Evolutionary conservation across 2,329 filamentous ascomycete genomes (phyloP).

Genomic region (Colletotrichum navitas): DNA sequence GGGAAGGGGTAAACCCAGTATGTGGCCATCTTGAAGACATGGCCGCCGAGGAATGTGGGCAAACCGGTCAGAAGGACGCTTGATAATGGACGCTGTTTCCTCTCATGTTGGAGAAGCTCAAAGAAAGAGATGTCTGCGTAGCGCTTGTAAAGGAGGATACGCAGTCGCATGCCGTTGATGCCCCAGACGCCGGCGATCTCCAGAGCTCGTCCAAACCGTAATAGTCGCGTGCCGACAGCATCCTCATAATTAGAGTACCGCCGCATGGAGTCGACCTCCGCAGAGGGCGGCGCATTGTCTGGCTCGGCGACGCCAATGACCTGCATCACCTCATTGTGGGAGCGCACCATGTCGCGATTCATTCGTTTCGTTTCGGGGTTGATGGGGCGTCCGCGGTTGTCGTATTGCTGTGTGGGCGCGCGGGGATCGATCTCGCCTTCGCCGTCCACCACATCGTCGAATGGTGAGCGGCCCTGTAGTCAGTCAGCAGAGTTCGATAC

Average conservation of each 20-base stretch:
- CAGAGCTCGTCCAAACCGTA: slow-evolving; percentile 51
- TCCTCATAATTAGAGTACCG: slow-evolving; percentile 63
- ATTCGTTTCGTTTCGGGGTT: slow-evolving; percentile 67
- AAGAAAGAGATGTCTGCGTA: slow-evolving; percentile 64
- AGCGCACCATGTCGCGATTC: slow-evolving; percentile 69
- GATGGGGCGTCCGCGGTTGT: slow-evolving; percentile 67
- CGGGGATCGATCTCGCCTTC: slow-evolving; percentile 58
- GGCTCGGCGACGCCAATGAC: slow-evolving; percentile 73
- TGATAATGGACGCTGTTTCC: slow-evolving; percentile 49
- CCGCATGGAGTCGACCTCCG: slow-evolving; percentile 56
- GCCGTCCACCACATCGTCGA: slow-evolving; percentile 68
- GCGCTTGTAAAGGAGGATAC: slow-evolving; percentile 66
- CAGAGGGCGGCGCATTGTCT: slow-evolving; percentile 58
- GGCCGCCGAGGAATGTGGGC: slow-evolving; percentile 54
- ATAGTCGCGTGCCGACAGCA: slow-evolving; percentile 56
- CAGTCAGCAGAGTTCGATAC: slow-evolving; percentile 16
- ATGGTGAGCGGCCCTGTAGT: slow-evolving; percentile 68
- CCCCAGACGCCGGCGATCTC: slow-evolving; percentile 64
- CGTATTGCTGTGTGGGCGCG: slow-evolving; percentile 63
- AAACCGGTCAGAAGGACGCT: slow-evolving; percentile 55
- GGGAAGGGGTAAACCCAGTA: slow-evolving; percentile 42
- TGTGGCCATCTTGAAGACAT: slow-evolving; percentile 49
- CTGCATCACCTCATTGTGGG: slow-evolving; percentile 74
- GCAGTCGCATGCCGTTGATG: slow-evolving; percentile 64
- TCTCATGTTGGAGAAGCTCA: slow-evolving; percentile 55